These are phyloP conservation scores for Metschnikowia dekortorum DNA, from an alignment of 805 yeast species.

Conservation along the genomic window DNA sequence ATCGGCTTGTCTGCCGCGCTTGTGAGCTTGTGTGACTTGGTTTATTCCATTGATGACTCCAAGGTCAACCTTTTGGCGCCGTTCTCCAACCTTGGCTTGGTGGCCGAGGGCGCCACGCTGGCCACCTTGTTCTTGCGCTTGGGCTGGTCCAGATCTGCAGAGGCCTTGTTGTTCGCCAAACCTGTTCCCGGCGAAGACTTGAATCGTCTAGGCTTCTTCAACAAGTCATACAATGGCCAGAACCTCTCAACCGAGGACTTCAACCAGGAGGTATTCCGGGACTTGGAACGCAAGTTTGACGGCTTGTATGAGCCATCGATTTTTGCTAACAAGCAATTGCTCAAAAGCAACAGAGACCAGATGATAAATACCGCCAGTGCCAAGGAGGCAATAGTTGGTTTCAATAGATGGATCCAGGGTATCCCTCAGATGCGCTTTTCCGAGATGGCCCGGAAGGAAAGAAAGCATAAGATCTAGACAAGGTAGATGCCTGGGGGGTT, in stretches of 20 bases:
- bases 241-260: conserved; percentile 38
- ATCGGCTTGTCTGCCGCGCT: conserved; percentile 75
- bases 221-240: conserved; percentile 46
- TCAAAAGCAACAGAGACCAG: conserved; percentile 36
- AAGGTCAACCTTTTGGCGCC: conserved; percentile 64
- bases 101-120: conserved; percentile 76
- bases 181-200: conserved; percentile 62
- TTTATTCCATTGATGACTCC: conserved; percentile 59
- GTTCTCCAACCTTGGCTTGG: conserved; percentile 77
- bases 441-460: conserved; percentile 48
- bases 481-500: not conserved
- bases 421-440: conserved; percentile 66
- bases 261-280: conserved; percentile 36
- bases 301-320: conserved; percentile 46
- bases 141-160: conserved; percentile 69
- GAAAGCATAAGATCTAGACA: conserved; percentile 56
- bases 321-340: conserved; percentile 42
- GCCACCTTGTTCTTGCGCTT: conserved; percentile 63
- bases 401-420: conserved; percentile 66
- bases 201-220: conserved; percentile 54
- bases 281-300: conserved; percentile 31
- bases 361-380: conserved; percentile 50
- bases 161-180: conserved; percentile 65
- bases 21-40: conserved; percentile 70
- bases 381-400: conserved; percentile 65